Base-by-base conservation (phyloP, 176 grass and related monocot species). In the Oryza brachyantha region DNA sequence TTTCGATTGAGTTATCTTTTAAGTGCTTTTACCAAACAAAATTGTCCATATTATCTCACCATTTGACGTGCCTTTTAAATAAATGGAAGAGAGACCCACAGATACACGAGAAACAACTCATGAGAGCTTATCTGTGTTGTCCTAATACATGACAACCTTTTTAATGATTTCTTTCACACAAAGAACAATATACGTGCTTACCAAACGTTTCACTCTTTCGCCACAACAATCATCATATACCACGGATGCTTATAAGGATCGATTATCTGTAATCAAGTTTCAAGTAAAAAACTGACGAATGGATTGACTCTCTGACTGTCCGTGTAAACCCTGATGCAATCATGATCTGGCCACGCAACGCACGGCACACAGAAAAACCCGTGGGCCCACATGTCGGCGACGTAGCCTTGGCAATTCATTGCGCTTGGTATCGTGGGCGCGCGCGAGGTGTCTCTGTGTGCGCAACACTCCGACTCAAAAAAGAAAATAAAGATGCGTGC, bases 381-480 rank as follows among this genome's bases (percentile, higher is more conserved):
- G 17, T 40, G 78, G 65, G 13, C 65, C 73, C 41, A 14, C 73
- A 25, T 55, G 57, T 45, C 43, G 35, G 66, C 35, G 28, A 72
- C 34, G 11, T 72, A 71, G 28, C 32, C n/a, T n/a, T n/a, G 32
- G 3, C 65, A 8, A 35, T 2, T 8, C 2, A 29, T 70, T 17
- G 4, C 26, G 0, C 25, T 21, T 28, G 25, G 75, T 81, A 60
- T 72, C 13, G 82, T 81, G 82, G 57, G 87, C 87, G 71, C 52
- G 70, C 55, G 10, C 5, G 4, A 12, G 45, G 40, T 70, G 87
- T 80, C 21, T 82, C 66, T 72, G 67, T 86, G 74, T 82, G 88
- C 79, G 82, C 79, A 45, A 64, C 78, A 63, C 81, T 80, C 75
- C 75, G 46, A 41, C 37, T 46, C 38, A 70, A 81, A 46, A 66